These are phyloP conservation scores for Anethum foeniculum DNA, from an alignment of 140 eudicot genomes.

Conservation along the genomic window DNA sequence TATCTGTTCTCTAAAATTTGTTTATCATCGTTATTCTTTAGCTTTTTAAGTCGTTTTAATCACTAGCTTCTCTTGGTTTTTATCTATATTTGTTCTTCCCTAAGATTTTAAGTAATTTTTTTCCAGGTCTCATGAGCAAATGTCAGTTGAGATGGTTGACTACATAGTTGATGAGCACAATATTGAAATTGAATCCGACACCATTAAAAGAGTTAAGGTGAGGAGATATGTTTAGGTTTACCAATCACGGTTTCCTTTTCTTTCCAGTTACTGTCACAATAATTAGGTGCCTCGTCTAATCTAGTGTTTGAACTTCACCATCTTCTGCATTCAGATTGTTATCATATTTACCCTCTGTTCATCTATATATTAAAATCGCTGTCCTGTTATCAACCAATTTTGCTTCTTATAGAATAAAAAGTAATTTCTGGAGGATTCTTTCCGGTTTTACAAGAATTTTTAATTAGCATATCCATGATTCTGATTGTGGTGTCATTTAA, in stretches of 20 bases:
- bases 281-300: neutral
- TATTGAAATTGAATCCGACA: conserved; percentile 39
- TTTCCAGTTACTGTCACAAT: neutral
- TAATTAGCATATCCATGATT: neutral
- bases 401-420: neutral
- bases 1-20: neutral
- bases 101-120: neutral
- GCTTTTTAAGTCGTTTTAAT: neutral
- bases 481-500: neutral
- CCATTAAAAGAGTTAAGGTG: conserved; percentile 43
- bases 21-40: neutral
- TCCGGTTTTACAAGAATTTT: neutral
- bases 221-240: neutral
- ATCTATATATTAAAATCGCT: neutral
- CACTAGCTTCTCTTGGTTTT: neutral
- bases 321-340: neutral
- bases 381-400: neutral
- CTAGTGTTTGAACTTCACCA: neutral
- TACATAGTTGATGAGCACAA: conserved; percentile 48
- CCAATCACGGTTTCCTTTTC: neutral
- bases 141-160: conserved; percentile 53
- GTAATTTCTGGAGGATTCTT: neutral
- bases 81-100: neutral
- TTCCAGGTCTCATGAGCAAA: conserved; percentile 52
- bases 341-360: neutral